Base-by-base conservation (phyloP, 1,284 basidiomycete genomes). In the Nidula niveotomentosa region DNA sequence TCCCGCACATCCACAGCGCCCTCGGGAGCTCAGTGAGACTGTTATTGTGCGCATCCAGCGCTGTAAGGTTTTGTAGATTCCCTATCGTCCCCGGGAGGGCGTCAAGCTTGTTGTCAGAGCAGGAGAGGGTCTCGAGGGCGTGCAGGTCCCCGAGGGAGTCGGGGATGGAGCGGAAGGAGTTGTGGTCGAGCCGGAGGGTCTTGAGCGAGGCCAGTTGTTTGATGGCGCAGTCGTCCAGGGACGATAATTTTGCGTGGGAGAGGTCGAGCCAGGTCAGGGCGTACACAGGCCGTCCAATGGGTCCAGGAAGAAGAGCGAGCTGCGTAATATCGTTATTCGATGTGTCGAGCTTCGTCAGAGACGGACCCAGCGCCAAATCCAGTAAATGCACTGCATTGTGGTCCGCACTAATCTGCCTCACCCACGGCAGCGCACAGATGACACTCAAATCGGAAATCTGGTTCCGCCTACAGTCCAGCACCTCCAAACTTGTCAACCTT, bases 11-110 rank as follows among this genome's bases (percentile, higher is more conserved):
- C 97, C 97, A 99, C 5, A 99, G 71, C 35, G 84, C 78, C 12
- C 75, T 73, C 0, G 95, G 94, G 0, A 98, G 73, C 60, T 88
- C 84, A 17, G 81, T 84, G 50, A 99, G 76, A 62, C 91, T 93
- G 75, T 99, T 99, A 69, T 95, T 96, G 67, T 97, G 96, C 2
- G 91, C 86, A 62, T 97, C 92, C 45, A 98, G 78, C 3, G 74
- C 76, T 60, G 87, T 82, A n/a, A 99, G 81, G 52, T 84, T 86
- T 69, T 85, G 83, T 53, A 99, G 76, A 13, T 78, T 76, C 30
- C 94, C 94, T 51, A 99, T 88, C 41, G 83, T 86, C 12, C 80
- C 72, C 0, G 97, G 97, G 0, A 99, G 77, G 13, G 80, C 74
- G 48, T 86, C 85, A 7, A 99, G 81, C 63, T 90, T 83, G 71